A percentile compares a stretch with the other conserved stretches of the same genome.
phyloP scores from a whole-genome alignment of 768 basidiomycete species.

The Boletus sensibilis region DNA sequence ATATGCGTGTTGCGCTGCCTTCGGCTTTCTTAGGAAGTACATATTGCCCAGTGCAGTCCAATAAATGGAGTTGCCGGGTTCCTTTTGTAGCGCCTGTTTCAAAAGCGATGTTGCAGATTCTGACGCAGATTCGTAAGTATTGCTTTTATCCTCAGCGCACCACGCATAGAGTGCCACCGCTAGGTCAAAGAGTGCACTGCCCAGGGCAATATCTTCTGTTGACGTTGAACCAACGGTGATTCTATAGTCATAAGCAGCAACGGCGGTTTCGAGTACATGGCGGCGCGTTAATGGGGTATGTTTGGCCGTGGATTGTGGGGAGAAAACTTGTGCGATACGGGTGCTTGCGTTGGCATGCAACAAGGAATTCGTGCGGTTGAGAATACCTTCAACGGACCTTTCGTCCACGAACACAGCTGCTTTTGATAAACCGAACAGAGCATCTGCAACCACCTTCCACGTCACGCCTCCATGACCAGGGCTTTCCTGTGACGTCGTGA shows the following conservation, averaged over 20 bases:
- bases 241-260: constrained; percentile 61
- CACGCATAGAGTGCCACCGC: constrained; percentile 59
- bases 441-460: constrained; percentile 87
- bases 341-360: constrained; percentile 41
- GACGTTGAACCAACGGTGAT: constrained; percentile 53
- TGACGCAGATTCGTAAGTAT: constrained; percentile 27
- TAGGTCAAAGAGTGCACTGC: constrained; percentile 74
- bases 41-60: constrained; percentile 85
- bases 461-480: constrained; percentile 66
- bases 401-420: constrained; percentile 50
- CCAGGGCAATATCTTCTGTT: constrained; percentile 47
- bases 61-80: constrained; percentile 67
- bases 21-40: constrained; percentile 63
- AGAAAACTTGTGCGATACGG: constrained; percentile 43
- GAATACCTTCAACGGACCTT: constrained; percentile 33
- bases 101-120: constrained; percentile 53
- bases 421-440: constrained; percentile 62
- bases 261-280: constrained; percentile 49
- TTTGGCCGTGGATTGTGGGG: constrained; percentile 28
- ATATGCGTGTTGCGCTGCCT: constrained; percentile 87
- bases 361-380: constrained; percentile 38
- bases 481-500: constrained; percentile 48
- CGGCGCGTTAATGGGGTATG: constrained; percentile 29
- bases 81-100: constrained; percentile 69
- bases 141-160: constrained; percentile 31